These are phyloP conservation scores for Mycena venus DNA, from an alignment of 768 basidiomycete genomes.

Conservation along the genomic window DNA sequence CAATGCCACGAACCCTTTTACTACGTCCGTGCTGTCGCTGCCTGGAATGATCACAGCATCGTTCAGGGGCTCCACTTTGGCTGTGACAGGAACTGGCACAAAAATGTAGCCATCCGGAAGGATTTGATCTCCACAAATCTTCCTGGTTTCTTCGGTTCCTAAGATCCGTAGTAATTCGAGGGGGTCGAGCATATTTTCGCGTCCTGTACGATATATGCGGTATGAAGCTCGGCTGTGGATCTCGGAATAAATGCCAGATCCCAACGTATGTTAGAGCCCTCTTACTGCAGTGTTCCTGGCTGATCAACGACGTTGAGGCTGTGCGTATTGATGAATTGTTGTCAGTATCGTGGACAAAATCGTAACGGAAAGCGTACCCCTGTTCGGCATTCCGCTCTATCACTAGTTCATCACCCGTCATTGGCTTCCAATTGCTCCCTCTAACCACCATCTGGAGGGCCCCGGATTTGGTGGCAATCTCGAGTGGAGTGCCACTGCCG, in stretches of 20 bases:
- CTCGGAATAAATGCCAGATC: too few species aligned
- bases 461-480: background rate
- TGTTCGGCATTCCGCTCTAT: background rate
- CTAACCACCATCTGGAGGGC: background rate
- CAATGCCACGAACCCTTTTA: background rate
- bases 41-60: too few species aligned
- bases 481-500: background rate
- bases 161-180: background rate
- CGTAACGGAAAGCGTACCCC: too few species aligned
- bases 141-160: background rate
- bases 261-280: too few species aligned
- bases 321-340: too few species aligned
- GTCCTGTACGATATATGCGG: too few species aligned
- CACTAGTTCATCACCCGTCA: background rate
- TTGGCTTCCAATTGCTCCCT: background rate
- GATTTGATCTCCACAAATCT: background rate
- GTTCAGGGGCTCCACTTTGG: background rate
- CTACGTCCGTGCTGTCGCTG: too few species aligned
- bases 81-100: background rate
- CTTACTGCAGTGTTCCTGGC: too few species aligned
- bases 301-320: too few species aligned
- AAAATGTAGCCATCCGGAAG: background rate
- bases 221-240: background rate
- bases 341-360: too few species aligned
- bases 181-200: too few species aligned